Percentiles rank a stretch among this genome's conserved stretches.
Conservation (phyloP, 352 stramenopile species). For the Globisporangium okanoganense region DNA sequence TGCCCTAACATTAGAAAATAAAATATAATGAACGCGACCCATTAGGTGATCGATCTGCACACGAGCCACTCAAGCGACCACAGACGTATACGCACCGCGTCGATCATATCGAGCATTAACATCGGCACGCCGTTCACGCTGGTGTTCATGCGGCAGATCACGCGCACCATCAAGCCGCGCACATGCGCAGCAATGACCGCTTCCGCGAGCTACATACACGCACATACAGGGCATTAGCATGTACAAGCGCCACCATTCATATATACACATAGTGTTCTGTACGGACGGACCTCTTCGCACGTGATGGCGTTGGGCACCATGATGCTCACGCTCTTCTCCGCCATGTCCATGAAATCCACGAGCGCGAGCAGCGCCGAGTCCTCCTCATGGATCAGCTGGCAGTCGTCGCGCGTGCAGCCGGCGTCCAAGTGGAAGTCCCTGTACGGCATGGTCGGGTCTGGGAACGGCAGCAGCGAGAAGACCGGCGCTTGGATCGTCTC, state of each 20-base stretch:
- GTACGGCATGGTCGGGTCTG: background rate
- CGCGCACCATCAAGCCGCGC: constrained; percentile 3
- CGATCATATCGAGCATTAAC: background rate
- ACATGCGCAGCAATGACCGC: background rate
- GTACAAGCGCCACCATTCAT: no score
- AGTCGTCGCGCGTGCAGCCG: background rate
- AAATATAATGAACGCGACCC: no score
- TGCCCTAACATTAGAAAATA: no score
- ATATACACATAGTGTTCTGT: no score
- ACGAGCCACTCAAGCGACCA: no score
- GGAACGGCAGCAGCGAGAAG: background rate
- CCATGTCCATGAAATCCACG: background rate
- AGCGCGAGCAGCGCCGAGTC: constrained; percentile 2
- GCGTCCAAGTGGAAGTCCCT: background rate
- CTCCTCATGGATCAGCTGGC: background rate
- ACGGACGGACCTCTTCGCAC: constrained; percentile 2
- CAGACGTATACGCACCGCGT: background rate
- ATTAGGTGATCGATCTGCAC: no score
- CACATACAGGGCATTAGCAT: background rate
- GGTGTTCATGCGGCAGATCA: background rate
- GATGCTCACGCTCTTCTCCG: background rate
- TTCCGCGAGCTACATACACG: background rate
- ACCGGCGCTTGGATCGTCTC: background rate
- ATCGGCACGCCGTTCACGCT: background rate
- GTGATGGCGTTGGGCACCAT: background rate